Evolutionary conservation across 805 yeast species (phyloP), one percentile per base, ranked within the genome.

Genomic region (Yamadazyma phyllophila): DNA sequence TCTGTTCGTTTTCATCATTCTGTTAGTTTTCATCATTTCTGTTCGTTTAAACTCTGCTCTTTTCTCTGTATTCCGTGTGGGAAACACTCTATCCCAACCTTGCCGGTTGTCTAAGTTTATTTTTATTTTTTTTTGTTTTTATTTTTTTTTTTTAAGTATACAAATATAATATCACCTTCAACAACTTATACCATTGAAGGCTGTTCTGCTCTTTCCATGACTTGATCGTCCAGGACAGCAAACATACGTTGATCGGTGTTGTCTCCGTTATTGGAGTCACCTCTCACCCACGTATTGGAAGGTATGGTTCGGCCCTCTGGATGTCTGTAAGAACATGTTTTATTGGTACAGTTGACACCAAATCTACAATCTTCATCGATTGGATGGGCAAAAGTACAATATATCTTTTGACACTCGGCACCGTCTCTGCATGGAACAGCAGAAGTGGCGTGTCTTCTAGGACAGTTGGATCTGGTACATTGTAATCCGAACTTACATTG

Each of bases 341-440:
- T 72, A 63, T 88, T 88, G 55, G 75, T 79, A 68, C 97, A 90
- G 50, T 80, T 79, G 47, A 73, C 73, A 11, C 89, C 95, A 65
- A 82, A 90, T 56, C 85, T 86, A 69, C 97, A 90, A 43, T 77
- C 83, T 59, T 85, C 91, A 51, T 74, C 74, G 33, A 88, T 69
- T 35, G 96, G 96, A 64, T 90, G 97, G 15, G 85, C 76, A 64
- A 88, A 90, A 41, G 77, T 73, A 68, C 97, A 90, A 63, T 90
- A 94, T 40, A 80, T 71, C 64, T 96, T 80, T 14, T 80, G 76
- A 70, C 97, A 90, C 40, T 74, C 74, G 24, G 79, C 78, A 20
- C 97, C 96, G 26, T 83, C 88, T 60, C 96, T 87, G 62, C 97
- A 90, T 49, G 87, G 66, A 26, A 82, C 79, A 7, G 78, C 74